phyloP scores from a whole-genome alignment of 352 stramenopile genomes.

The Phytophthora megakarya region DNA sequence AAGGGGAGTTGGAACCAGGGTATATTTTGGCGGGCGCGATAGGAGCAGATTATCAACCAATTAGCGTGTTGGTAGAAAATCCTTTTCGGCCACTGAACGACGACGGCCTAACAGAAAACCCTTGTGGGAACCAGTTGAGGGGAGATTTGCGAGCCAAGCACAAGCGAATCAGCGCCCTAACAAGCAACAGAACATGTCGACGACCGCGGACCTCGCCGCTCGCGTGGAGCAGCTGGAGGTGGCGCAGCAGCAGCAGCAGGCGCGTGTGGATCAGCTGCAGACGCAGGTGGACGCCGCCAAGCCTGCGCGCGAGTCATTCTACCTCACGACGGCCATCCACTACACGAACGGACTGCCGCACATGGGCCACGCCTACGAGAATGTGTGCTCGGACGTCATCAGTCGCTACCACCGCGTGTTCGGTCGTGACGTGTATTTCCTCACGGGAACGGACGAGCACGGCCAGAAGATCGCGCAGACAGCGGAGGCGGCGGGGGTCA shows the following conservation, averaged over 20 bases:
- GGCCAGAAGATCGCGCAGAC: conserved; percentile 99
- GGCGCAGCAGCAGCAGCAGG: conserved; percentile 48
- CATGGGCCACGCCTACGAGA: conserved; percentile 99
- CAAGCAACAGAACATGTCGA: conserved; percentile 32
- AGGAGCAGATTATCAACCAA: conserved; percentile 5
- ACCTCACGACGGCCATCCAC: conserved; percentile 99
- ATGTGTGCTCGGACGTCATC: conserved; percentile 96
- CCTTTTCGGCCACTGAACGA: conserved; percentile 25
- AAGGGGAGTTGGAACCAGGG: neutral
- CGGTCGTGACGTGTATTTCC: conserved; percentile 84
- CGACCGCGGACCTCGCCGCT: conserved; percentile 36
- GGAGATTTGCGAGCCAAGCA: conserved; percentile 23
- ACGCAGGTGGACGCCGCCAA: conserved; percentile 45
- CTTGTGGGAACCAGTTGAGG: conserved; percentile 26
- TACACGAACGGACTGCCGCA: conserved; percentile 98
- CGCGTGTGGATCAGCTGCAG: conserved; percentile 37
- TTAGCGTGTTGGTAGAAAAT: neutral
- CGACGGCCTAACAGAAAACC: conserved; percentile 12
- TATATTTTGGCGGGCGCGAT: conserved; percentile 17
- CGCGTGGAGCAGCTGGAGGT: conserved; percentile 55
- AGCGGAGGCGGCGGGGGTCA: conserved; percentile 90
- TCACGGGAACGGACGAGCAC: conserved; percentile 97
- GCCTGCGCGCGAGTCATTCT: conserved; percentile 84
- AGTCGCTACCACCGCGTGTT: conserved; percentile 93
- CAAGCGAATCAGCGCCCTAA: conserved; percentile 20